Percentiles rank a stretch among this genome's conserved stretches.
Evolutionary conservation across 192 early-diverging fungal species (phyloP).

Genomic region (Pilobolus umbonatus): DNA sequence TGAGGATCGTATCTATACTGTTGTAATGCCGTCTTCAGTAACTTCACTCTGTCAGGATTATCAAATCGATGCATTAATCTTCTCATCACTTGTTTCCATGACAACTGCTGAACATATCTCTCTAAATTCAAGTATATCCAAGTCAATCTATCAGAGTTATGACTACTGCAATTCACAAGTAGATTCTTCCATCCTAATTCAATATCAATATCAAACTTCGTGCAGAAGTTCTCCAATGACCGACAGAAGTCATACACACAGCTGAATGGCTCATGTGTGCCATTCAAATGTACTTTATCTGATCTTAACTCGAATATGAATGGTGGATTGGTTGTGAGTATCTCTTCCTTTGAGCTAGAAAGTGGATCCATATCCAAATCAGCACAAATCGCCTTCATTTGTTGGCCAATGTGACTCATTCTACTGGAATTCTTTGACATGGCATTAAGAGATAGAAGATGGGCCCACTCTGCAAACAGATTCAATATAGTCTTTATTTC

Average conservation of each 20-base stretch:
- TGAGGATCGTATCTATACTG: not conserved
- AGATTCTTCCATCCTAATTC: not conserved
- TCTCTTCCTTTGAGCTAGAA: too few relatives aligned
- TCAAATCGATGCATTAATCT: not conserved
- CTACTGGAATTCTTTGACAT: too few relatives aligned
- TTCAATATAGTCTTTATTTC: too few relatives aligned
- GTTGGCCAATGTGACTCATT: too few relatives aligned
- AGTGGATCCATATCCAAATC: not conserved
- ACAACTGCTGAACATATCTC: not conserved
- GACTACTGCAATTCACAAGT: not conserved
- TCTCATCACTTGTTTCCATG: not conserved
- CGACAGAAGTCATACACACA: constrained; percentile 8
- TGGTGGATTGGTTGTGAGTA: too few relatives aligned
- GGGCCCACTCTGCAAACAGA: too few relatives aligned
- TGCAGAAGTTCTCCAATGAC: not conserved
- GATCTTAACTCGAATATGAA: not conserved
- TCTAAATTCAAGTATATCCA: constrained; percentile 3
- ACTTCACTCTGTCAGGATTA: not conserved
- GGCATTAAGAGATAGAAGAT: too few relatives aligned
- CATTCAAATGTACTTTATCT: too few relatives aligned
- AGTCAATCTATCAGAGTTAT: not conserved
- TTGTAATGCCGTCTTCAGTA: not conserved
- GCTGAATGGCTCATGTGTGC: not conserved
- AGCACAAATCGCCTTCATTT: not conserved
- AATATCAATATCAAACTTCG: not conserved